A percentile compares a stretch with the other conserved stretches of the same genome.
Evolutionary conservation across 1,284 basidiomycete species (phyloP).

Genomic region (Thelephora terrestris): DNA sequence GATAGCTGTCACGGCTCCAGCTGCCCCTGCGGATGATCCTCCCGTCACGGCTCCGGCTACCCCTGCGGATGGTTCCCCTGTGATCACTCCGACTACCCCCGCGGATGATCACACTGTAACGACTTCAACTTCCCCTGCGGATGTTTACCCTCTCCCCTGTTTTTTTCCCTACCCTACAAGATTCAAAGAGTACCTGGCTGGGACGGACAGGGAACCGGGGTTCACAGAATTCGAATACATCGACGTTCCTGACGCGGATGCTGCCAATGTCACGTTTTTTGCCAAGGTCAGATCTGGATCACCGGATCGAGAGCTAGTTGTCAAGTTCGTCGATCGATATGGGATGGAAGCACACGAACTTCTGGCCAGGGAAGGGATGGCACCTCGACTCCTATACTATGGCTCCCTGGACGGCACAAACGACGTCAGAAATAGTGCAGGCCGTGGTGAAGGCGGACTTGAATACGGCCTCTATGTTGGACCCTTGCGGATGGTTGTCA

Average conservation of each 20-base stretch:
- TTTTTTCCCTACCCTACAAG: constrained; percentile 3
- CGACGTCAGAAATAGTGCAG: too few species aligned
- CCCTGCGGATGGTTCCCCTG: too few species aligned
- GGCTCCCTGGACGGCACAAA: constrained; percentile 3
- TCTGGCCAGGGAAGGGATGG: constrained; percentile 9
- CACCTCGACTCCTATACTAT: constrained; percentile 14
- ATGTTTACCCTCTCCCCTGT: constrained; percentile 3
- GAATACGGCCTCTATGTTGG: background rate
- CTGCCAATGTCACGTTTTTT: constrained; percentile 7
- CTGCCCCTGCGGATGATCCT: too few species aligned
- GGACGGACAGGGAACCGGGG: too few species aligned
- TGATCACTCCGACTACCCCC: too few species aligned
- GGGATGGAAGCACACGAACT: constrained; percentile 10
- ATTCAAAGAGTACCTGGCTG: background rate
- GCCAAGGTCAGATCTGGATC: background rate
- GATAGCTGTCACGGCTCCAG: background rate
- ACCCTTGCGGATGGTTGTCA: constrained; percentile 8
- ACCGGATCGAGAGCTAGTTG: constrained; percentile 2
- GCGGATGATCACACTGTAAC: too few species aligned
- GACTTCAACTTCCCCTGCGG: too few species aligned
- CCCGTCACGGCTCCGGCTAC: too few species aligned
- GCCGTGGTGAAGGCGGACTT: background rate
- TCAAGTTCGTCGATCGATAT: constrained; percentile 15
- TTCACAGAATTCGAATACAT: constrained; percentile 1
- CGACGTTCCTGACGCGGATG: background rate